Conservation (phyloP, 768 basidiomycete species). For the Rhodotorula paludigena region DNA sequence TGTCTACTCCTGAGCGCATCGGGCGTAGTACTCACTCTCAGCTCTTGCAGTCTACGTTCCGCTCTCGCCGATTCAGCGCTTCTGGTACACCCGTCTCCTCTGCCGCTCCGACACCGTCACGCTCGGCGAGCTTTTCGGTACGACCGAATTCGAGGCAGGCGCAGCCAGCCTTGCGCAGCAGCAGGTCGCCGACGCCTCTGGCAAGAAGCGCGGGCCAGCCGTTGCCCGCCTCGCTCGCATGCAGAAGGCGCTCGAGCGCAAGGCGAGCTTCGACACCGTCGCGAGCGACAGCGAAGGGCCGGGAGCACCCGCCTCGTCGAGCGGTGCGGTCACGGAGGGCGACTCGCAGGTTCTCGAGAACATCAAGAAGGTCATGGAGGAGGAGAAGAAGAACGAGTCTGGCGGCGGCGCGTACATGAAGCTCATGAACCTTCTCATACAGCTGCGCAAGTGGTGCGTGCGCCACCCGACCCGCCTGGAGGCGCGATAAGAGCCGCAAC, state of each 20-base stretch:
- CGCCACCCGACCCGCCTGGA: not conserved
- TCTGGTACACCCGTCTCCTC: slow-evolving; percentile 60
- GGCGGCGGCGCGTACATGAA: not conserved
- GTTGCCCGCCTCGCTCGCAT: not conserved
- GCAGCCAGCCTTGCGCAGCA: not conserved
- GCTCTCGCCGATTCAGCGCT: slow-evolving; percentile 55
- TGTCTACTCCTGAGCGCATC: slow-evolving; percentile 2
- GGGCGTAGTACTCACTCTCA: not conserved
- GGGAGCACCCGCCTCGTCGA: slow-evolving; percentile 28
- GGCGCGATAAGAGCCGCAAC: too few species aligned
- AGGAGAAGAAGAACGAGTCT: not conserved
- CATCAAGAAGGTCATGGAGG: slow-evolving; percentile 1
- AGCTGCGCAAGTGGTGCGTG: slow-evolving; percentile 11
- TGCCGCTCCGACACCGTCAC: slow-evolving; percentile 56
- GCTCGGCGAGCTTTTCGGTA: slow-evolving; percentile 54
- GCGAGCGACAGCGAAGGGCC: not conserved
- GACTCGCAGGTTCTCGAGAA: slow-evolving; percentile 36
- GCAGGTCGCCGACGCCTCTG: not conserved
- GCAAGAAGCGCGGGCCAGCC: not conserved
- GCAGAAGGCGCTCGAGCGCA: not conserved
- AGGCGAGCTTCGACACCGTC: not conserved
- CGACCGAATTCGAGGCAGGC: slow-evolving; percentile 33
- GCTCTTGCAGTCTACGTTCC: slow-evolving; percentile 43
- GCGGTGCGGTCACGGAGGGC: slow-evolving; percentile 4
- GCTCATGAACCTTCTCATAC: slow-evolving; percentile 9